Percentiles rank a stretch among this genome's conserved stretches.
These are phyloP conservation scores for Chaetomium cochliodes DNA, from an alignment of 495 filamentous ascomycete genomes.

Conservation along the genomic window DNA sequence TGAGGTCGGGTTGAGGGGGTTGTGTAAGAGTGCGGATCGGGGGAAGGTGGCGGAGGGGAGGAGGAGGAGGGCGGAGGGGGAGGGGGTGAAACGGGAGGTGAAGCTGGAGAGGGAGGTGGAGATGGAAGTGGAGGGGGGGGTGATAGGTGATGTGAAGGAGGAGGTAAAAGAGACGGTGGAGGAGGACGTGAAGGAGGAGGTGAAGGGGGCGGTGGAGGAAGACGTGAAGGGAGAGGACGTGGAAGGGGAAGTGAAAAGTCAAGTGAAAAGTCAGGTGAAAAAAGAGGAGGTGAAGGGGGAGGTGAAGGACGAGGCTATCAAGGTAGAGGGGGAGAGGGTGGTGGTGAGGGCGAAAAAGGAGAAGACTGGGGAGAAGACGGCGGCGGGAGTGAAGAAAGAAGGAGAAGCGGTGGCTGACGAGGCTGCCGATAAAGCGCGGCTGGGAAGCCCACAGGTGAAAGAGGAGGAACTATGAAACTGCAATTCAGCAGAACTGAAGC, in stretches of 20 bases:
- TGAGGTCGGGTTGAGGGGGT: slow-evolving; percentile 64
- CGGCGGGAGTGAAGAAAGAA: slow-evolving; percentile 25
- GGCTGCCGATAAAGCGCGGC: neutral
- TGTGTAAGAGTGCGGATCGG: slow-evolving; percentile 73
- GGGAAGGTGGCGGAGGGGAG: slow-evolving; percentile 52
- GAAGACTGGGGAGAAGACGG: slow-evolving; percentile 30
- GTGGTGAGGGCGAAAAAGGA: slow-evolving; percentile 28
- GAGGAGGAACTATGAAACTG: neutral
- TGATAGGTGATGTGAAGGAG: slow-evolving; percentile 6
- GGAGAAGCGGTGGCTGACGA: slow-evolving; percentile 8
- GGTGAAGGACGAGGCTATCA: slow-evolving; percentile 73
- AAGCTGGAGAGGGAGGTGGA: slow-evolving; percentile 30
- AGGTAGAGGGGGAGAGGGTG: slow-evolving; percentile 43
- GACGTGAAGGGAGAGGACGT: no score
- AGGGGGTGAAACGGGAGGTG: slow-evolving; percentile 33
- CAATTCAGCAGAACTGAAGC: neutral
- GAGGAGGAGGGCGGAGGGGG: slow-evolving; percentile 36
- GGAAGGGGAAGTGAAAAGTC: no score
- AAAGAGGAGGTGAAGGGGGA: no score
- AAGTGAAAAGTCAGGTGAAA: no score
- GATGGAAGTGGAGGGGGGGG: slow-evolving; percentile 19
- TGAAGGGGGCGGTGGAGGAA: no score
- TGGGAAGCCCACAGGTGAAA: neutral
- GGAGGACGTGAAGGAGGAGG: no score
- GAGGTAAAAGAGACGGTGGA: slow-evolving; percentile 1